Base-by-base conservation (phyloP, 257 asterid genomes). In the Primulina eburnea region DNA sequence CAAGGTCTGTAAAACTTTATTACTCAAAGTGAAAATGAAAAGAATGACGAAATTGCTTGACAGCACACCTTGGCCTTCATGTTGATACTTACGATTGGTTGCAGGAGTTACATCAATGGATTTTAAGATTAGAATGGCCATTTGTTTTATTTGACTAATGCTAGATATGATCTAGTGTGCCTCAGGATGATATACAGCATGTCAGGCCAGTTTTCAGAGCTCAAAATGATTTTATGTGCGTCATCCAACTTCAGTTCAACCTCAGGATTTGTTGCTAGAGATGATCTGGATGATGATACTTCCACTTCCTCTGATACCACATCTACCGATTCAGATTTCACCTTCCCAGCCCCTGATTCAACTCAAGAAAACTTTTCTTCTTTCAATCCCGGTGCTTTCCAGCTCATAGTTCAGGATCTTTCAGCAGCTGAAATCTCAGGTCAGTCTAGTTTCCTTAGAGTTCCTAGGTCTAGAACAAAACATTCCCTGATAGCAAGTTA, bases 121-220 rank as follows among this genome's bases (percentile, higher is more conserved):
- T 34, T 47, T n/a, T 72, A 64, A 68, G 70, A 70, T 64, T 60
- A 57, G 62, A 67, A 72, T 73, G 33, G 69, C 73, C 26, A 43
- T 57, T 61, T 16, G 73, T 80, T 76, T 68, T 79, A 74, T 81
- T 70, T 70, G 79, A 81, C 88, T 85, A 79, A 85, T 82, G 72
- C 78, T 75, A 79, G 80, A 81, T 85, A 79, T 79, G 83, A 78
- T 83, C 88, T 83, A 91, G 97, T 88, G 93, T 87, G 96, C 96
- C 82, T 87, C 99, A 94, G 99, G 99, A 94, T 94, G 99, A 85
- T 91, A 80, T 86, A 85, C 96, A 94, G 87, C 96, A 91, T 94
- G 89, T 91, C 99, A 57, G 99, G 95, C 59, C 97, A 84, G 81
- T 91, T 94, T 78, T 89, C 95, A 80, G 99, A 91, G 92, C 93